Evolutionary conservation across 2,329 filamentous ascomycete genomes (phyloP).

Genomic region (Pseudophaeomoniella oleicola): DNA sequence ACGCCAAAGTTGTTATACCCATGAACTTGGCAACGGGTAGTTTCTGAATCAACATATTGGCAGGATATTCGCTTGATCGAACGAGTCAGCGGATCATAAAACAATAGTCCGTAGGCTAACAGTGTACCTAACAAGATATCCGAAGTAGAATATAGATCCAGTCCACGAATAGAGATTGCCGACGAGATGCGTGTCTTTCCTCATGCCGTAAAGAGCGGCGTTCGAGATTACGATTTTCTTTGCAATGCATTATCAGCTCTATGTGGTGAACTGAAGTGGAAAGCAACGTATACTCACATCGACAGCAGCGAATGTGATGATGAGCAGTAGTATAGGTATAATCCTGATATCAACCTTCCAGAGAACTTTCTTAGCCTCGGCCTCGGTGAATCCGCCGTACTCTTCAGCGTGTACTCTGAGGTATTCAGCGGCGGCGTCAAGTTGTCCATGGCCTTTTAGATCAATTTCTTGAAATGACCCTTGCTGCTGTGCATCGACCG

Average conservation of each 20-base stretch:
- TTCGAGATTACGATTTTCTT: slow-evolving; percentile 17
- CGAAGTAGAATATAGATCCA: slow-evolving; percentile 18
- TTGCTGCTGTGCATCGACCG: no score
- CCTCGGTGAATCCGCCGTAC: slow-evolving; percentile 10
- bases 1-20: slow-evolving; percentile 15
- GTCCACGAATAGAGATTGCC: slow-evolving; percentile 14
- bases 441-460: slow-evolving; percentile 2
- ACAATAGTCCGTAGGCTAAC: no score
- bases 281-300: no score
- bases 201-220: slow-evolving; percentile 12
- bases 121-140: no score
- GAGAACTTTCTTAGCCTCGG: slow-evolving; percentile 12
- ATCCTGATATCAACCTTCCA: slow-evolving; percentile 28
- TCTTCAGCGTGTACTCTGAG: slow-evolving; percentile 12
- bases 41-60: slow-evolving; percentile 16
- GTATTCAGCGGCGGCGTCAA: slow-evolving; percentile 16
- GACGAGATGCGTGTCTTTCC: slow-evolving; percentile 8
- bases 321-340: slow-evolving; percentile 25
- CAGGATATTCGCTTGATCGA: slow-evolving; percentile 22
- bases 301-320: slow-evolving; percentile 14
- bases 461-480: not conserved
- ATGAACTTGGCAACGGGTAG: slow-evolving; percentile 22
- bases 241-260: no score
- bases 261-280: no score
- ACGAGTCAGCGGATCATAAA: no score